Base-by-base conservation (phyloP, 1,284 basidiomycete species). In the Melampsora larici-populina region DNA sequence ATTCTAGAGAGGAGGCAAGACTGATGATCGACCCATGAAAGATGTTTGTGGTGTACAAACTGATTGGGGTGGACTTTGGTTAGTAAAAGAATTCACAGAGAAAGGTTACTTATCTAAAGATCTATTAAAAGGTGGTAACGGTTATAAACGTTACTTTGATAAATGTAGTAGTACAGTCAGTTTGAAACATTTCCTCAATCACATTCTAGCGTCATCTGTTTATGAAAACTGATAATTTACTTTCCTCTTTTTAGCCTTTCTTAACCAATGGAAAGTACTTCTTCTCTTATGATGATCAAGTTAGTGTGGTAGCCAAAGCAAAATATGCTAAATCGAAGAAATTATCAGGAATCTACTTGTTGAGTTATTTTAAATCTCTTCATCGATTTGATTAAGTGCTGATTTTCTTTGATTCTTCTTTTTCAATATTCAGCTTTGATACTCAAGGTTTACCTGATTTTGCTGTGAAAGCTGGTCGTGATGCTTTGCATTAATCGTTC, bases 51-150 rank as follows among this genome's bases (percentile, higher is more conserved):
- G 62, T 7, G 40, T 40, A 36, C 4, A 40, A 13, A 67, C 65
- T 17, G 24, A 18, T 7, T 67, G 65, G 65, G 40, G 33, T 46
- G 65, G 65, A n/a, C 2, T 36, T 0, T 67, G 65, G 65, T 33
- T 67, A 3, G 40, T 46, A n/a, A 67, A 24, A 18, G 65, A 67
- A n/a, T 31, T 67, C 0, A 67, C 43, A 1, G 65, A 36, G n/a
- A 67, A 67, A 24, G 65, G 65, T 40, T 67, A 24, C 33, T 67
- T 67, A 29, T 67, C 65, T 31, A 11, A 46, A n/a, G 40, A 67
- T 64, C 62, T 8, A 64, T 29, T 18, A 18, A 24, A 64, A 33
- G 62, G 62, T 64, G 48, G 43, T 15, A 69, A 69, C 3, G 67
- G 67, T 29, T 69, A 49, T 26, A 69, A 48, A 29, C 67, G 67